Evolutionary conservation across 176 grass and related monocot genomes (phyloP), one percentile per base, ranked within the genome.

Genomic region (Bonia amplexicaulis): DNA sequence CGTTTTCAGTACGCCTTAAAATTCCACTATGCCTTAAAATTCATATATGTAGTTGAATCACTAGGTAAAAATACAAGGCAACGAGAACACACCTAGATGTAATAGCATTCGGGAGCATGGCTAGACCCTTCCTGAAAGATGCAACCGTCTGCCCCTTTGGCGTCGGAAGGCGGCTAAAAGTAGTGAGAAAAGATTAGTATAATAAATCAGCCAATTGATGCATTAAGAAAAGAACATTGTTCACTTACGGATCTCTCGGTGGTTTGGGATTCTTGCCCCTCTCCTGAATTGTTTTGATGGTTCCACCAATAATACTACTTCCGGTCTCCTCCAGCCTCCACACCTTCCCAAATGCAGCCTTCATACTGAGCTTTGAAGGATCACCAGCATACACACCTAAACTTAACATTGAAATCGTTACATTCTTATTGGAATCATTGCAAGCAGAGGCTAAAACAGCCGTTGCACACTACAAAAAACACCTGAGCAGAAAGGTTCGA

Each of bases 401-500:
- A 19, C 35, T 60, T 39, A 71, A 20, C 63, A 84, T 23, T 14
- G 0, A 75, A 68, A 47, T 44, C 17, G 52, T 55, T 75, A 55
- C 6, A 29, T 55, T 62, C 3, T 60, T 44, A 73, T 66, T 16
- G 4, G 7, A 60, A 69, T 35, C 9, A 35, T 65, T 74, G n/a
- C 17, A 69, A 61, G 12, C 45, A 79, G 48, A 45, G 22, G 46
- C 2, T 3, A 51, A 85, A 45, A 60, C 64, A 77, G 39, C 1
- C 8, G 75, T 39, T 42, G 42, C 16, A 22, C 44, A 64, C 66
- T 77, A 7, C 78, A 78, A 26, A 71, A 17, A 53, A 10, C 65
- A 98, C 93, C 96, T 86, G 93, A 99, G 78, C 90, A 99, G 71
- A 99, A 99, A 62, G 96, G 93, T 27, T 99, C 96, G 6, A 99